Evolutionary conservation across 2,329 filamentous ascomycete genomes (phyloP).

Genomic region (Nemania sp.): DNA sequence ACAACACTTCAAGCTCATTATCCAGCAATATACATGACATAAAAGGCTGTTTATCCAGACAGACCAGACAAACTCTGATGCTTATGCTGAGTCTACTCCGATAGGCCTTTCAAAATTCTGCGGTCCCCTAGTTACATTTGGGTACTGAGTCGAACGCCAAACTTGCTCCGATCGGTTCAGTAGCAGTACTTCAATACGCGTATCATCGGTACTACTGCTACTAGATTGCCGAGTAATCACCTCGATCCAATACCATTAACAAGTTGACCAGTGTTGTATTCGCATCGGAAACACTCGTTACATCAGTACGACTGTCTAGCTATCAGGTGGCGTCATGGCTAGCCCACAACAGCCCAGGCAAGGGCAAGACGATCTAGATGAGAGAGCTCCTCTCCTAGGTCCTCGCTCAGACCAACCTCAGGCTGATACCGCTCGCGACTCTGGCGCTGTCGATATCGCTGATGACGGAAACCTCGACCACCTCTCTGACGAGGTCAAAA

Average conservation of each 20-base stretch:
- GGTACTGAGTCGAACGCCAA: background rate
- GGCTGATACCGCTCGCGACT: background rate
- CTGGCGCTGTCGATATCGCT: background rate
- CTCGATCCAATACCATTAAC: slow-evolving; percentile 3
- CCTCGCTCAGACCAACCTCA: slow-evolving; percentile 13
- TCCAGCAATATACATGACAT: slow-evolving; percentile 14
- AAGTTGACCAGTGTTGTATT: background rate
- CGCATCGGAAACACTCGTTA: background rate
- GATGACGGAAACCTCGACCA: background rate
- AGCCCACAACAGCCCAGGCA: slow-evolving; percentile 7
- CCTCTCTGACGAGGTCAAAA: slow-evolving; percentile 25
- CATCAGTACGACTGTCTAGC: background rate
- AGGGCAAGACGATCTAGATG: slow-evolving; percentile 16
- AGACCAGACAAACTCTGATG: background rate
- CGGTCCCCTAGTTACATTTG: background rate
- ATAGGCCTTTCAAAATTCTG: background rate
- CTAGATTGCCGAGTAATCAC: background rate
- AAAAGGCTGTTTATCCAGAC: slow-evolving; percentile 13
- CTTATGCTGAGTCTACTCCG: background rate
- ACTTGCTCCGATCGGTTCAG: background rate
- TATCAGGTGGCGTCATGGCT: slow-evolving; percentile 21
- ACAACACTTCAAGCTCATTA: slow-evolving; percentile 8
- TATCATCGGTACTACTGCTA: slow-evolving; percentile 1
- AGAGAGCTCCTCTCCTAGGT: slow-evolving; percentile 34
- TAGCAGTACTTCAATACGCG: background rate